Percentiles rank a stretch among this genome's conserved stretches.
Evolutionary conservation across 192 early-diverging fungal genomes (phyloP).

Genomic region (Funneliformis mosseae): DNA sequence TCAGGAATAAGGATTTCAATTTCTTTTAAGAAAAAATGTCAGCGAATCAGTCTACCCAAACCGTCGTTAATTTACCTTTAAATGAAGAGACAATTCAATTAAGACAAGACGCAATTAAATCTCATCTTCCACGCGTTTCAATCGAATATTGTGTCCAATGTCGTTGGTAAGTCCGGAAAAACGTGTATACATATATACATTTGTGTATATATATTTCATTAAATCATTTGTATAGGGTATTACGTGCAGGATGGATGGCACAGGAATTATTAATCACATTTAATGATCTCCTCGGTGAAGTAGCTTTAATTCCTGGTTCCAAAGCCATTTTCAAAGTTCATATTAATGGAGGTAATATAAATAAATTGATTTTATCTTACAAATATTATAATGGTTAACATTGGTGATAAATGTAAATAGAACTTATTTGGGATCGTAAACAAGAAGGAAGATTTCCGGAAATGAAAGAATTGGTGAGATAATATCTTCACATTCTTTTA

Average conservation of each 20-base stretch:
- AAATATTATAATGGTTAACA: constrained; percentile 14
- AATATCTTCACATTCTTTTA: background rate
- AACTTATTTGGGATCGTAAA: constrained; percentile 66
- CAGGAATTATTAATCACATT: constrained; percentile 74
- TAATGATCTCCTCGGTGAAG: constrained; percentile 61
- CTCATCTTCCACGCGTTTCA: constrained; percentile 42
- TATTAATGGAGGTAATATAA: constrained; percentile 52
- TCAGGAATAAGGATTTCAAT: background rate
- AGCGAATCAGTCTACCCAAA: background rate
- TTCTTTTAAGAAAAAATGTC: background rate
- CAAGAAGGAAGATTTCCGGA: constrained; percentile 69
- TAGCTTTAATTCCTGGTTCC: constrained; percentile 65
- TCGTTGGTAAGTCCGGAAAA: constrained; percentile 39
- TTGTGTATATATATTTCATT: background rate
- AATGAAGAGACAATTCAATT: too few relatives aligned
- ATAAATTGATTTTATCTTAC: constrained; percentile 28
- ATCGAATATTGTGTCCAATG: constrained; percentile 50
- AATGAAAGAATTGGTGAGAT: constrained; percentile 65
- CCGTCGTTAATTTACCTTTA: background rate
- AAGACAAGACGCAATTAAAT: constrained; percentile 30
- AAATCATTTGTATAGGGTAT: constrained; percentile 31
- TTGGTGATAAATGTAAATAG: constrained; percentile 36
- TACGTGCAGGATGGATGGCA: constrained; percentile 65
- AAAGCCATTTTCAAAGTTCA: constrained; percentile 52
- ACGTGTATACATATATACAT: background rate